Evolutionary conservation across 768 basidiomycete genomes (phyloP).

Genomic region (Thelephora ganbajun): DNA sequence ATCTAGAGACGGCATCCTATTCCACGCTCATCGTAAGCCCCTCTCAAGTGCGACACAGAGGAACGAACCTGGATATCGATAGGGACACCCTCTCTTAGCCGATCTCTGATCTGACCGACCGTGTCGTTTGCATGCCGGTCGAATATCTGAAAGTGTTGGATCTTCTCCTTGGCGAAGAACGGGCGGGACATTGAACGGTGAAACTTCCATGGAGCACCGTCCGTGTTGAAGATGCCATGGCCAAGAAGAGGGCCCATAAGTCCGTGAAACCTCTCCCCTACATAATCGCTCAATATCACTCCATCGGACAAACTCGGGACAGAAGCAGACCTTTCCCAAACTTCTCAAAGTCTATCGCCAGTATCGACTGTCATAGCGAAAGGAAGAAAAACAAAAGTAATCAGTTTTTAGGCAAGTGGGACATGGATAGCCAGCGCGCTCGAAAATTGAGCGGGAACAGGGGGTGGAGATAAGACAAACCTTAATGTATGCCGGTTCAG

Average conservation of each 20-base stretch:
- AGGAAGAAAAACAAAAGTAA: too few relatives aligned
- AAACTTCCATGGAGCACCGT: constrained; percentile 62
- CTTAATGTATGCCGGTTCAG: constrained; percentile 36
- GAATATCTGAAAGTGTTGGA: constrained; percentile 51
- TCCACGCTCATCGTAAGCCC: constrained; percentile 1
- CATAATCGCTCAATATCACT: neutral
- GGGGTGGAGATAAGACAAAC: constrained; percentile 4
- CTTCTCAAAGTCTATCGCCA: constrained; percentile 28
- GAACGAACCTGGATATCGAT: constrained; percentile 42
- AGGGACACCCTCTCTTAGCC: constrained; percentile 31
- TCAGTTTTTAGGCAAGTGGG: too few relatives aligned
- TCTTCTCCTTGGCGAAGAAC: constrained; percentile 30
- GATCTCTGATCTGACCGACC: constrained; percentile 26
- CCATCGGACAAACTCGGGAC: constrained; percentile 1
- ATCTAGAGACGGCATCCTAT: constrained; percentile 14
- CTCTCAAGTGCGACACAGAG: constrained; percentile 3
- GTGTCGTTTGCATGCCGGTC: constrained; percentile 35
- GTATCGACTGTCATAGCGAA: constrained; percentile 19
- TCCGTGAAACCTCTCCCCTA: constrained; percentile 11
- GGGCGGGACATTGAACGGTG: constrained; percentile 26
- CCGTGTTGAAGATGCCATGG: constrained; percentile 45
- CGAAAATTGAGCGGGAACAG: neutral
- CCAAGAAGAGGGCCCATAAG: constrained; percentile 29
- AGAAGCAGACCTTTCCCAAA: constrained; percentile 24
- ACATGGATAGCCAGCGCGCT: neutral